phyloP scores from a whole-genome alignment of 768 basidiomycete genomes.

The Leccinum disarticulatum region DNA sequence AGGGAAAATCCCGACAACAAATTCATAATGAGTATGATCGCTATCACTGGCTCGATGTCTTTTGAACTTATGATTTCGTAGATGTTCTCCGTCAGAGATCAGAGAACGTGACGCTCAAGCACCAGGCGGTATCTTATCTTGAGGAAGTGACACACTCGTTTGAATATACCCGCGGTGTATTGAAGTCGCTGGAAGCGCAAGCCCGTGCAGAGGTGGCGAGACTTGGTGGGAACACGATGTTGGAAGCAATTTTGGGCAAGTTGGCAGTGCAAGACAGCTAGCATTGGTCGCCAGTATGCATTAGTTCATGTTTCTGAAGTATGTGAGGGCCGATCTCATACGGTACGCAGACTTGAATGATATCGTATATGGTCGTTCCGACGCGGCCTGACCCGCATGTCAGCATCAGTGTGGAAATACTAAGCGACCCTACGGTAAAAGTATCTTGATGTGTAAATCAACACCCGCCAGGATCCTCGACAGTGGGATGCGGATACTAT shows the following conservation, averaged over 20 bases:
- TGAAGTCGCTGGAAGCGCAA: conserved; percentile 65
- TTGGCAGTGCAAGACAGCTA: conserved; percentile 34
- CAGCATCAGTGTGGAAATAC: background rate
- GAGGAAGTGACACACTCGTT: conserved; percentile 77
- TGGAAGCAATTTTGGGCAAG: conserved; percentile 58
- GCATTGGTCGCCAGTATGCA: conserved; percentile 9
- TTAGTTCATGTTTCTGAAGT: background rate
- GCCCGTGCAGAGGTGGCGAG: conserved; percentile 66
- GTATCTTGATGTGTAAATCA: no score
- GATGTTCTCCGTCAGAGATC: conserved; percentile 91
- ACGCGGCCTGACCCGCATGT: background rate
- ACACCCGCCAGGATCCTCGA: no score
- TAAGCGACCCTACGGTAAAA: no score
- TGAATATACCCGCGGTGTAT: conserved; percentile 76
- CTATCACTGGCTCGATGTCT: background rate
- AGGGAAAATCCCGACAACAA: conserved; percentile 73
- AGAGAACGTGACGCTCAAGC: conserved; percentile 74
- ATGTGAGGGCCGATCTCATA: background rate
- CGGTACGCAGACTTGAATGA: background rate
- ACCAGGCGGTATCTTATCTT: conserved; percentile 78
- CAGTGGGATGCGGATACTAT: no score
- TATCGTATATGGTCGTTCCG: background rate
- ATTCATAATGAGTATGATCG: conserved; percentile 74
- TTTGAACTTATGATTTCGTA: conserved; percentile 29
- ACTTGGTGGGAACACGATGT: conserved; percentile 71